Base-by-base conservation (phyloP, 495 filamentous ascomycete species). In the Choiromyces venosus region DNA sequence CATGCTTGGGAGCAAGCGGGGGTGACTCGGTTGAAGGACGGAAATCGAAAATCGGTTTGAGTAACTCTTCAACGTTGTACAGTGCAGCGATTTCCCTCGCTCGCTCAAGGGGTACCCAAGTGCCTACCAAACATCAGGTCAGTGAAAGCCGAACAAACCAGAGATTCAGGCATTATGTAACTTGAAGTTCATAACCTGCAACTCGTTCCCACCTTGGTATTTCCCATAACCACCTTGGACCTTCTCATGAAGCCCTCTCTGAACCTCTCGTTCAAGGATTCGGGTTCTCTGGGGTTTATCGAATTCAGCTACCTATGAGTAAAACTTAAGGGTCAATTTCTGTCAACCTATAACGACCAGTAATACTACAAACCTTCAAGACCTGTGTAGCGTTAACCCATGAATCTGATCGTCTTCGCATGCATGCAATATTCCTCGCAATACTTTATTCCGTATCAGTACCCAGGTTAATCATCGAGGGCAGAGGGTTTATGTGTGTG, bases 381-480 rank as follows among this genome's bases (percentile, higher is more conserved):
- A 97, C 96, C 82, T 97, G 94, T 61, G 94, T 97, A 37, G 94
- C 94, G 85, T 97, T 97, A 72, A 97, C 91, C 91, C 92, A 97
- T 80, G 93, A 86, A 83, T 97, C 94, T 29, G 85, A 84, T 66
- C 94, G 89, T 37, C 96, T 89, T 79, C 95, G 91, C 95, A 99
- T 99, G 88, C 91, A 88, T 90, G 80, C 80, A 42, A 81, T 81
- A 9, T 80, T 80, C 46, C 81, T 81, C 37, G 80, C 80, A 38
- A 81, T 80, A 67, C 78, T 80, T 74, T 56, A 73, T 46, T 39
- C 8, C 36, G 40, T 4, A 74, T 78, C 76, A 78, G 76, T 68
- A 52, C 68, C 52, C 42, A 68, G 52, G 37, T n/a, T 25, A 68
- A 65, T 66, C 29, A 65, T 66, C 29, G 42, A 40, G 29, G 10